Conservation (phyloP, 345 rosid species). For the Pistacia integerrima region DNA sequence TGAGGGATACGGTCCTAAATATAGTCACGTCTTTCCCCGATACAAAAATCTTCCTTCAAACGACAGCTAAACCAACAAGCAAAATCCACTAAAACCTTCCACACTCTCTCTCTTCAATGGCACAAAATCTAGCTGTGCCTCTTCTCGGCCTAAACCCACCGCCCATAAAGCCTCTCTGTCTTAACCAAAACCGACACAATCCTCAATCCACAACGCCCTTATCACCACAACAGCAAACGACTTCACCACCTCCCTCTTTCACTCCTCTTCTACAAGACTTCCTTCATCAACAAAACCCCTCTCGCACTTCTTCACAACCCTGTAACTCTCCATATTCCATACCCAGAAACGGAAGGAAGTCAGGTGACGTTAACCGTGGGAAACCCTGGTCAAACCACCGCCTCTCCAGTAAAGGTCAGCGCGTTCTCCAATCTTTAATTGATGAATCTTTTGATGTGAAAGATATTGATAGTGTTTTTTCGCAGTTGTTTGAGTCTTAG, state of each 20-base stretch:
- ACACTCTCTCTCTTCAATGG: too few relatives aligned
- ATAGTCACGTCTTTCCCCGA: too few relatives aligned
- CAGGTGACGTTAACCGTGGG: slow-evolving; percentile 32
- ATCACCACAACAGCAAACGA: too few relatives aligned
- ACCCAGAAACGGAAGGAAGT: slow-evolving; percentile 50
- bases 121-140: too few relatives aligned
- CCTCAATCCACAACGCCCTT: too few relatives aligned
- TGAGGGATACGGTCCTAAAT: too few relatives aligned
- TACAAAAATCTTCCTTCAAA: too few relatives aligned
- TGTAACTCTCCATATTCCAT: slow-evolving; percentile 16
- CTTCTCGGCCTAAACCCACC: slow-evolving; percentile 56
- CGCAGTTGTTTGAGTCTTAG: too few relatives aligned
- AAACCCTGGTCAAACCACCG: slow-evolving; percentile 55
- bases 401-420: slow-evolving; percentile 69
- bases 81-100: too few relatives aligned
- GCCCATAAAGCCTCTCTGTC: slow-evolving; percentile 48
- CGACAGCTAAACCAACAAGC: too few relatives aligned
- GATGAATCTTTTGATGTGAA: slow-evolving; percentile 34
- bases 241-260: not conserved
- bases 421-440: slow-evolving; percentile 49
- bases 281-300: slow-evolving; percentile 31
- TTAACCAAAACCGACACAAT: slow-evolving; percentile 27
- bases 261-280: slow-evolving; percentile 49
- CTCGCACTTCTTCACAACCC: slow-evolving; percentile 33
- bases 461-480: too few relatives aligned